Evolutionary conservation across 345 rosid genomes (phyloP).

Genomic region (Gossypium stocksii): DNA sequence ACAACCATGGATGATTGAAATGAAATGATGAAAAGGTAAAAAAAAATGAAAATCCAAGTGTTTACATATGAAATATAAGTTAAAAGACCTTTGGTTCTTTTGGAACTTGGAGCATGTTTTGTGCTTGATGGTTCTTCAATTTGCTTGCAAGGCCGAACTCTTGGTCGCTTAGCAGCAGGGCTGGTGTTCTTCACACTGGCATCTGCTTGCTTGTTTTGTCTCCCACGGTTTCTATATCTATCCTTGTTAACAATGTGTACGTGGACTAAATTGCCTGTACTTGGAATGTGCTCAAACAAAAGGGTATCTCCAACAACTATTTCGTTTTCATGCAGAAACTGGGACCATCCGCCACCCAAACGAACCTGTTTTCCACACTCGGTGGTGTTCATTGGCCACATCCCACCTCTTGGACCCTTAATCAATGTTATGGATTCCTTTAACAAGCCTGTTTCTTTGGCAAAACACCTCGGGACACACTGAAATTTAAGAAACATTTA

Average conservation of each 20-base stretch:
- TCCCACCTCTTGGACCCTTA: not conserved
- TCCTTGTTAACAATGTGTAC: not conserved
- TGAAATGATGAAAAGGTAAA: not conserved
- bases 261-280: not conserved
- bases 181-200: not conserved
- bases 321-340: not conserved
- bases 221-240: no score
- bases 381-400: not conserved
- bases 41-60: not conserved
- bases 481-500: not conserved
- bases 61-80: not conserved
- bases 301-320: conserved; percentile 8
- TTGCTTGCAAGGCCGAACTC: not conserved
- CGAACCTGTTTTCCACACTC: not conserved
- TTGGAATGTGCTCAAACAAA: not conserved
- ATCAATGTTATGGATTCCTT: not conserved
- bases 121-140: not conserved
- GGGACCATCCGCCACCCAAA: not conserved
- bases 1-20: not conserved
- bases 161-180: not conserved
- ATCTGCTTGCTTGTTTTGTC: not conserved
- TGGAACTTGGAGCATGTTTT: not conserved
- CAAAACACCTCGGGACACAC: not conserved
- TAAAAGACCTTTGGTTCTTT: not conserved
- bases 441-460: not conserved